Percentiles rank a stretch among this genome's conserved stretches.
Evolutionary conservation across 352 stramenopile species (phyloP).

Genomic region (Pythium rishiriense): DNA sequence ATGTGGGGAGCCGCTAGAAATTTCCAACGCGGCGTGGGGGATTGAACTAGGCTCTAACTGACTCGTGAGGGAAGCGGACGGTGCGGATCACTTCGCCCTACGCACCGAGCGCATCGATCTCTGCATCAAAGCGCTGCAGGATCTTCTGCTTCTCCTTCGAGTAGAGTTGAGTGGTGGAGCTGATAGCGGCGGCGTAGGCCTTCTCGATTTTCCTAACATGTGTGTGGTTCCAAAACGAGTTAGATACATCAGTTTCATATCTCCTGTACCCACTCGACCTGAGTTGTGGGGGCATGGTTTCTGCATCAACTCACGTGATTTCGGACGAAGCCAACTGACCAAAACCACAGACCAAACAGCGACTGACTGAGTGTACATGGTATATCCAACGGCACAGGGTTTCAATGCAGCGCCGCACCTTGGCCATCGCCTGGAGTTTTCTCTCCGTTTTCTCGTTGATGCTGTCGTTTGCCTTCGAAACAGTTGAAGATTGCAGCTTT

Average conservation of each 20-base stretch:
- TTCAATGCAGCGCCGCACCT: constrained; percentile 22
- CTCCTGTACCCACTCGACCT: not conserved
- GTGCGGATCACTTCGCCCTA: constrained; percentile 6
- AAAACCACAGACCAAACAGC: not conserved
- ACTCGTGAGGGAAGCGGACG: not conserved
- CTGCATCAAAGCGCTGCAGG: constrained; percentile 23
- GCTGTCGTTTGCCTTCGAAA: constrained; percentile 27
- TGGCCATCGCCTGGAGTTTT: constrained; percentile 24
- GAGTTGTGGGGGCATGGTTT: not conserved
- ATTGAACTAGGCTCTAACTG: constrained; percentile 6
- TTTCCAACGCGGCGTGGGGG: not conserved
- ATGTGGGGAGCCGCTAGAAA: not conserved
- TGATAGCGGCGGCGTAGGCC: constrained; percentile 20
- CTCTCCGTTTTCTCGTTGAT: constrained; percentile 31
- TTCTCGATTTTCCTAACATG: constrained; percentile 25
- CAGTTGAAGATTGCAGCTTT: not conserved
- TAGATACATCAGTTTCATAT: constrained; percentile 8
- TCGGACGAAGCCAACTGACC: constrained; percentile 31
- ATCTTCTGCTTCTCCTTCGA: constrained; percentile 36
- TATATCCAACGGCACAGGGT: not conserved
- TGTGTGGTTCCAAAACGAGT: not conserved
- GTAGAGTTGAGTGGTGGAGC: constrained; percentile 26
- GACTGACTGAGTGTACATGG: not conserved
- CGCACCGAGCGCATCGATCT: constrained; percentile 23
- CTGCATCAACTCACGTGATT: constrained; percentile 21